Base-by-base conservation (phyloP, 2,329 filamentous ascomycete species). In the Aureobasidium sp. region DNA sequence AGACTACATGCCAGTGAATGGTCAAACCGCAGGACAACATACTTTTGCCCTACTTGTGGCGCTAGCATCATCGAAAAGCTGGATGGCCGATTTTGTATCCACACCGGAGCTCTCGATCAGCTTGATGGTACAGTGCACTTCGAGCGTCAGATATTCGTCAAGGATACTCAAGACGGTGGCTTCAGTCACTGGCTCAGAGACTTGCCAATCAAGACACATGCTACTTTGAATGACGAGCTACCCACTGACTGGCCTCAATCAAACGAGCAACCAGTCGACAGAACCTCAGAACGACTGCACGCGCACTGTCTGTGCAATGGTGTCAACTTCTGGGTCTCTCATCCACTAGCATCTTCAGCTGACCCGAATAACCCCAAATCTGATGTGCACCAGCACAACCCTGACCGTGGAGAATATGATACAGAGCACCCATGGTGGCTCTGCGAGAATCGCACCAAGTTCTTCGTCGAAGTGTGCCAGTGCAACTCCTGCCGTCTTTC, bases 401-500 rank as follows among this genome's bases (percentile, higher is more conserved):
- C 71, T 39, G 57, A 57, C 41, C 37, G 52, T 5, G 39, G 37
- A 39, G 48, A 62, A 17, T 36, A 62, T 10, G 39, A 50, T 29
- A 6, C 6, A 1, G 32, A 64, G 65, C 72, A 78, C 4, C 83
- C 84, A 66, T 88, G 84, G 84, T 87, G 83, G 79, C 75, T 87
- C n/a, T 74, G 78, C 17, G 72, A 72, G 47, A 66, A 72, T 55
- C 66, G 75, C 10, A 78, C 73, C 6, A 82, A 78, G 63, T 88
- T 85, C 69, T 73, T 85, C 1, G 82, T 84, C 2, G 83, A 84
- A 1, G 78, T 81, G 8, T 89, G 86, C 67, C 77, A 79, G 1
- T 90, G 87, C 71, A 77, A 74, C 5, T 82, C 83, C 2, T 90
- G 87, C 69, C 82, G 86, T 6, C 74, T 85, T 3, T 72, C 75